phyloP scores from a whole-genome alignment of 768 basidiomycete genomes.

The Crassisporium funariophilum region DNA sequence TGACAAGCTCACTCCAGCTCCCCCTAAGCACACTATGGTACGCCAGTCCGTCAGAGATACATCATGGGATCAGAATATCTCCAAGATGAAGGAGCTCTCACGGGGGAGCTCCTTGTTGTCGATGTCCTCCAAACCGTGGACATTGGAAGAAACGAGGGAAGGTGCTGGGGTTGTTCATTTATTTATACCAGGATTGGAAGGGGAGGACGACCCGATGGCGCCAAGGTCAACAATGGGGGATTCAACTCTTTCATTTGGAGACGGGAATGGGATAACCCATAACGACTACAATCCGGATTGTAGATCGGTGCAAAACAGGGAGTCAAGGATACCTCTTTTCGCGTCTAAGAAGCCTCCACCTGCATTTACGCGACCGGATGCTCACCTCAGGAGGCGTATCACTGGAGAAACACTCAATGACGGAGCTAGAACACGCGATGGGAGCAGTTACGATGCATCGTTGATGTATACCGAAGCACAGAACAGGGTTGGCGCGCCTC shows the following conservation, averaged over 20 bases:
- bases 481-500: not conserved
- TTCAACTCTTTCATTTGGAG: constrained; percentile 15
- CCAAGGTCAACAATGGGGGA: constrained; percentile 7
- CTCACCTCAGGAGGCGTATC: constrained; percentile 6
- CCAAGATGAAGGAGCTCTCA: constrained; percentile 1
- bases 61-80: constrained; percentile 6
- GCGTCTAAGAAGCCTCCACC: constrained; percentile 17
- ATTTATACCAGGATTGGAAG: constrained; percentile 18
- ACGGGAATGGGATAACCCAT: constrained; percentile 14
- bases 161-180: constrained; percentile 42
- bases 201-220: not conserved
- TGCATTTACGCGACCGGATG: constrained; percentile 8
- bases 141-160: constrained; percentile 40
- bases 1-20: constrained; percentile 27
- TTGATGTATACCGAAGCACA: constrained; percentile 6
- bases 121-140: constrained; percentile 35
- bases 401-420: constrained; percentile 7
- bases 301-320: not conserved
- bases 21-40: constrained; percentile 18
- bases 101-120: constrained; percentile 12
- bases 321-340: constrained; percentile 12
- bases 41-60: constrained; percentile 19
- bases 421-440: constrained; percentile 9
- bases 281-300: not conserved
- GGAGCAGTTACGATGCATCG: constrained; percentile 15